Base-by-base conservation (phyloP, 2,329 filamentous ascomycete genomes). In the Fusarium duplospermum region DNA sequence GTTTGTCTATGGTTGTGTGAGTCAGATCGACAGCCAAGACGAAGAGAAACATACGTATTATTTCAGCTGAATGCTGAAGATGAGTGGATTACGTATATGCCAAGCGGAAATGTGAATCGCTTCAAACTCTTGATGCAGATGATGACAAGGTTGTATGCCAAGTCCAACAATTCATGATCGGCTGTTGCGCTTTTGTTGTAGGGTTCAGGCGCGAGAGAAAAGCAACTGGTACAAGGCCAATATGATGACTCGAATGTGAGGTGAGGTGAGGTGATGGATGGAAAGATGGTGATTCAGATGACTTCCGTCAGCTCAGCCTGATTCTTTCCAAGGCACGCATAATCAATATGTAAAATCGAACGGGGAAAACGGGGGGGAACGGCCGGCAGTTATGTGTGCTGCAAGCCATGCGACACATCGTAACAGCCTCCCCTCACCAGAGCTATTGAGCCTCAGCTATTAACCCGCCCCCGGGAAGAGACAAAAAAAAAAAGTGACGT, bases 401-500 rank as follows among this genome's bases (percentile, higher is more conserved):
- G 36, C 36, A 58, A 64, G 60, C 33, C 22, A 52, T 45, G 42
- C 40, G 40, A 47, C 24, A 31, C 50, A 36, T 59, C 52, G 62
- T 52, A 56, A 57, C 50, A 57, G 38, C 36, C 31, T 33, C 47
- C 47, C 38, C 47, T 52, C 47, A 31, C 27, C 18, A 29, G 42
- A 63, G 27, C 60, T 68, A 72, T 61, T 71, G 71, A 74, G 36
- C 58, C 66, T 63, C 61, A 63, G 47, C 45, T 31, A 38, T n/a
- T 22, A n/a, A 56, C 29, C 22, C 42, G n/a, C 42, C 59, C 14
- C 64, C 52, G 31, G 24, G 57, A 27, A 50, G 57, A 47, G 45
- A 42, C 40, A 13, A 27, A 27, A 52, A 27, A 27, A 52, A 47
- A 50, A 60, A 57, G 75, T 75, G 72, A 75, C 72, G 72, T 54